Base-by-base conservation (phyloP, 2,329 filamentous ascomycete genomes). In the Diaporthe amygdali region DNA sequence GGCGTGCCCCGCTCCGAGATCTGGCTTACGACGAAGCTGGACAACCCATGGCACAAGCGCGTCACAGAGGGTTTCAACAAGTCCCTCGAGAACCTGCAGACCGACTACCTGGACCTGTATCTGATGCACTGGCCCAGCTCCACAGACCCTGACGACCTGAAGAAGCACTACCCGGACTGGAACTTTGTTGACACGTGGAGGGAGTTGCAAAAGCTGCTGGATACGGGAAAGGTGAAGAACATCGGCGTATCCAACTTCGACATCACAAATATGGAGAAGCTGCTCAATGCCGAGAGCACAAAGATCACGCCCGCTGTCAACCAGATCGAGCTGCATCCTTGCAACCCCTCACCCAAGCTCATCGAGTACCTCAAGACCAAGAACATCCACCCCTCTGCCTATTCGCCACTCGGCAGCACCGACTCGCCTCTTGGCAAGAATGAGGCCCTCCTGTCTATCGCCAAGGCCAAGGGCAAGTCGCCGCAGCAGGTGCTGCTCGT, bases 181-280 rank as follows among this genome's bases (percentile, higher is more conserved):
- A 88, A 94, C 84, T 96, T 93, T 82, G 86, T 93, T 76, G 91
- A 96, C 82, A 96, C 94, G 32, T 97, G 88, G 89, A 84, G 86
- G 72, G 91, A 91, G 84, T 85, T 93, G 86, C 90, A 93, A 83
- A 92, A 92, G 85, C 85, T 94, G 56, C 83, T 90, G 30, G 88
- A 82, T 14, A 90, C 88, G 54, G 91, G 91, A 80, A 93, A 94
- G 82, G 93, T 93, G 66, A 89, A 87, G 82, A 94, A 94, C 85
- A 94, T 96, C 79, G 94, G 94, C 76, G 92, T 96, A 70, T 94
- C 93, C 81, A 97, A 97, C 87, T 96, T 97, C 81, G 92, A 88
- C 74, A 94, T 95, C 80, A 89, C 85, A 81, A 93, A 96, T 82
- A 85, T 96, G 46, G 92, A 96, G 86, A 93, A 89, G 81, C 87